Evolutionary conservation across 2,329 filamentous ascomycete genomes (phyloP).

Genomic region (Fusarium tjaetaba): DNA sequence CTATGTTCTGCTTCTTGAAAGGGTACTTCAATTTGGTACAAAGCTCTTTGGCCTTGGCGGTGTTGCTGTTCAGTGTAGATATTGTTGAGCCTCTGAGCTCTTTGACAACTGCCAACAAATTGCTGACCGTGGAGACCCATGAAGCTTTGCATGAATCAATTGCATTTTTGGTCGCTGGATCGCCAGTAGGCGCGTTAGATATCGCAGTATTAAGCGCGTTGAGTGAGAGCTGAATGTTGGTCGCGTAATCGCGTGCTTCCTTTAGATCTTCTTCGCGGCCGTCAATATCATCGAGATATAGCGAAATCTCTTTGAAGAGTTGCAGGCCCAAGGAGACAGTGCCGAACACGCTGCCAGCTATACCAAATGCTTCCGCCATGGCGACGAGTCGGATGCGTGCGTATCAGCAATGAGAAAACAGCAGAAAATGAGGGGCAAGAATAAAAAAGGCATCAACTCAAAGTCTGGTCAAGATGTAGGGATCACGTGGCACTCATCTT

Average conservation of each 20-base stretch:
- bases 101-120: neutral
- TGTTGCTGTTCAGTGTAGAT: rapidly evolving
- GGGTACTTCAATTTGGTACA: rapidly evolving
- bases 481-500: neutral
- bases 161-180: rapidly evolving
- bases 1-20: neutral
- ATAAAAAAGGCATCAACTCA: rapidly evolving
- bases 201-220: neutral
- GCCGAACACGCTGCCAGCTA: neutral
- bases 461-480: neutral
- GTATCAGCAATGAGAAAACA: neutral
- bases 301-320: neutral
- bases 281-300: neutral
- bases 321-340: neutral
- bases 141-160: neutral
- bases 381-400: rapidly evolving
- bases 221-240: rapidly evolving
- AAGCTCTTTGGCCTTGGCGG: rapidly evolving
- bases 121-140: rapidly evolving
- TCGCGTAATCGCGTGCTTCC: neutral
- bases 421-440: neutral
- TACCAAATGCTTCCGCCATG: neutral
- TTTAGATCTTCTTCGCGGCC: neutral
- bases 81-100: rapidly evolving
- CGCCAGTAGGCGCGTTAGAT: rapidly evolving